These are phyloP conservation scores for Cercospora berteroae DNA, from an alignment of 2,329 filamentous ascomycete species.

Conservation along the genomic window DNA sequence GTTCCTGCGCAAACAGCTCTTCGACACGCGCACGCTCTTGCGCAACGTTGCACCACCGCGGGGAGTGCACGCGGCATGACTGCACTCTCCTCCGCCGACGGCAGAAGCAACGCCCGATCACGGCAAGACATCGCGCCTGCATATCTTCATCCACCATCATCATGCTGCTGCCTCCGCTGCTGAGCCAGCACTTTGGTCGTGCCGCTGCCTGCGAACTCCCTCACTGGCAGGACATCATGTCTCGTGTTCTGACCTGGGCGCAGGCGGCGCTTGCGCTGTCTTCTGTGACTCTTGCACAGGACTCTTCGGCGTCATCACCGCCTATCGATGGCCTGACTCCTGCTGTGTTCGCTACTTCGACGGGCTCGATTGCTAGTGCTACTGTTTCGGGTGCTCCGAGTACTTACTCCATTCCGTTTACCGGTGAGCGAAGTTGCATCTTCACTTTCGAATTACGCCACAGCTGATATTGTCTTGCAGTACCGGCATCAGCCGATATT, in stretches of 20 bases:
- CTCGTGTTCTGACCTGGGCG: conserved; percentile 20
- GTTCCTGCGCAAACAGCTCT: not conserved
- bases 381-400: conserved; percentile 33
- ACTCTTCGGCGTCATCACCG: conserved; percentile 19
- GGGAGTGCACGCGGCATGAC: not conserved
- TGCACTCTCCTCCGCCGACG: not conserved
- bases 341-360: conserved; percentile 18
- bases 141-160: not conserved
- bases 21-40: not conserved
- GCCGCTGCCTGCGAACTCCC: not conserved
- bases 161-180: not conserved
- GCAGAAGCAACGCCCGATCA: not conserved
- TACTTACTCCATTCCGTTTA: conserved; percentile 34
- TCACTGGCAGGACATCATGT: conserved; percentile 14
- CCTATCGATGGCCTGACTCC: conserved; percentile 25
- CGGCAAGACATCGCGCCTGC: not conserved
- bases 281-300: conserved; percentile 27
- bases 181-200: not conserved
- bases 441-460: not conserved
- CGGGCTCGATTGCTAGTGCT: conserved; percentile 26
- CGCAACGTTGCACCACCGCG: not conserved
- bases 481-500: conserved; percentile 36
- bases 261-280: conserved; percentile 27
- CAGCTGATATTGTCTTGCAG: not conserved
- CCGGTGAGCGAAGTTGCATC: conserved; percentile 13